Base-by-base conservation (phyloP, 164 flowering plant genomes). In the Annona squamosa region DNA sequence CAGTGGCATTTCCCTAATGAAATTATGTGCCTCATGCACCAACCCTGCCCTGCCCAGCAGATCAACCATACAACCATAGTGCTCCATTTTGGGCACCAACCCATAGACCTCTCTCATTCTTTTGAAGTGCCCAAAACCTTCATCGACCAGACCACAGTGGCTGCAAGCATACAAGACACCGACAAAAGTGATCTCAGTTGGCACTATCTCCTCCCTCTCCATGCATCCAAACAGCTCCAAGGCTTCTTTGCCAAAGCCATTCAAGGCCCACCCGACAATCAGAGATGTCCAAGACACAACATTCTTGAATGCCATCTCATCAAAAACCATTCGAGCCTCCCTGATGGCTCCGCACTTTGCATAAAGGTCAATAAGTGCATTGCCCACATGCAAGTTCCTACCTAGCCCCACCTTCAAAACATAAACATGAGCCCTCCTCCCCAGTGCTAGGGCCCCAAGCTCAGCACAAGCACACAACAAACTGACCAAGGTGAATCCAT, bases 1-100 rank as follows among this genome's bases (percentile, higher is more conserved):
- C 56, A 82, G 48, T n/a, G 79, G 77, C 82, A 82, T 79, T 46
- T 73, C 69, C 67, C 10, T 71, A 44, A 79, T 75, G 46, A 79
- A 82, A 4, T 71, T 67, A 48, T 77, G 65, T 3, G 84, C 84
- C 45, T 75, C 77, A 70, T 59, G 72, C 17, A 82, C 82, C 64
- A 70, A 46, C 5, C 82, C 84, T 6, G 81, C 80, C 72, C 84
- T 75, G 13, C 84, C 82, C n/a, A 82, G 46, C 65, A 82, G 72
- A 77, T 79, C 84, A 48, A 82, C 82, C 59, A 82, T 68, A 76
- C 82, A 82, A n/a, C 84, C 84, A 77, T 82, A 77, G 52, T 82
- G 82, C 74, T 82, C 84, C 48, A 82, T 71, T 66, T 77, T 82
- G 2, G 84, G 82, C 66, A 68, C 74, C n/a, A 82, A 68, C 1